These are phyloP conservation scores for Calonectria naviculata DNA, from an alignment of 2,329 filamentous ascomycete species.

Conservation along the genomic window DNA sequence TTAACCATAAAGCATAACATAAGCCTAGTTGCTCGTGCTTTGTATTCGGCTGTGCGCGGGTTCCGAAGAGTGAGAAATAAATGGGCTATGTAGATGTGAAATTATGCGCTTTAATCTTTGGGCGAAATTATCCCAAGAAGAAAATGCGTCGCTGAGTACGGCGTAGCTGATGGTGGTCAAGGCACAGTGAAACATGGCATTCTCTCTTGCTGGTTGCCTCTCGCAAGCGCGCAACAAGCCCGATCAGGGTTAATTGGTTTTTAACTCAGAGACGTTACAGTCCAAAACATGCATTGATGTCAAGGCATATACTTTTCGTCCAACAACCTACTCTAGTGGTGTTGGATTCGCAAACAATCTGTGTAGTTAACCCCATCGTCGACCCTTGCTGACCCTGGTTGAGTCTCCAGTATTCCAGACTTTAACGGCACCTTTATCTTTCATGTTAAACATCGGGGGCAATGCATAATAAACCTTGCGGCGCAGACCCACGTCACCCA, in stretches of 20 bases:
- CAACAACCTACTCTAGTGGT: neutral
- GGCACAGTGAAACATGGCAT: neutral
- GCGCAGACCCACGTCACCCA: too few species aligned
- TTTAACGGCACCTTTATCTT: too few species aligned
- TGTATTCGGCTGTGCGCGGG: neutral
- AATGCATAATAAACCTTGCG: too few species aligned
- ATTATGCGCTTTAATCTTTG: neutral
- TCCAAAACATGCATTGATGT: neutral
- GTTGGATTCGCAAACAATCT: neutral
- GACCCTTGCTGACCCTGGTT: neutral
- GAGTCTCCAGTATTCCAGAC: too few species aligned
- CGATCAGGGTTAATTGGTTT: neutral
- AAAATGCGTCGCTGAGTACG: neutral
- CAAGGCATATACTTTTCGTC: neutral
- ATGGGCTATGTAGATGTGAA: neutral
- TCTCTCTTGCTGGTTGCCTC: neutral
- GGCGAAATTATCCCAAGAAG: neutral
- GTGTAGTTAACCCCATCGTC: too few species aligned
- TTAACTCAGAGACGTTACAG: neutral
- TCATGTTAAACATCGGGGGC: too few species aligned
- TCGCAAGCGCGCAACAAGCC: neutral
- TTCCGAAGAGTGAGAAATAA: neutral
- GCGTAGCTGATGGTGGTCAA: neutral
- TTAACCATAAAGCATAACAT: slow-evolving; percentile 6
- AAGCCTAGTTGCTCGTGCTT: neutral